Evolutionary conservation across 371 early-diverging fungal species (phyloP), one percentile per base, ranked within the genome.

Genomic region (Capillidium heterosporum): DNA sequence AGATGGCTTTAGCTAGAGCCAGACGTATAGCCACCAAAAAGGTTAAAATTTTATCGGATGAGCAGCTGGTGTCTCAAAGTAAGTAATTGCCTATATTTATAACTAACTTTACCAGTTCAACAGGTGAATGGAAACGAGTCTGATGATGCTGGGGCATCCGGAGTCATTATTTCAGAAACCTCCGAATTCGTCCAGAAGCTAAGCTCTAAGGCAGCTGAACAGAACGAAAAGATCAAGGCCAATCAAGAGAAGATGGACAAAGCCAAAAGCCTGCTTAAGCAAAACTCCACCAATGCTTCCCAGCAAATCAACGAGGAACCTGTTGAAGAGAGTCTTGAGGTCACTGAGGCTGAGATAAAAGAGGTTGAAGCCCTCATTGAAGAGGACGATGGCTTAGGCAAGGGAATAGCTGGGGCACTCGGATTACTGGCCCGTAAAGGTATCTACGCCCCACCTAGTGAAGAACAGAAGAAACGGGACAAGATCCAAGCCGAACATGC

Each of bases 371-470:
- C 53, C 10, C 44, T 65, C 62, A 60, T 79, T 19, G 80, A 75
- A 43, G 87, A 89, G 55, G 92, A 94, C 60, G 89, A 89, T 3
- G 62, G 85, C 0, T 80, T 92, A 8, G 77, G 83, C n/a, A 59
- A 67, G 15, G 92, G 94, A n/a, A 65, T 95, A 39, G 89, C 81
- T 13, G 86, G 90, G 0, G 89, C 94, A 0, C 61, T 95, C 2
- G 76, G 75, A 0, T 67, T 91, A 10, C 43, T 55, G 23, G 15
- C 55, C n/a, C 63, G 63, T 48, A 59, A 65, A 67, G 71, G 82
- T 1, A 65, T 78, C 40, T 65, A 84, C 39, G 70, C 71, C n/a
- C 77, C 77, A 52, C 71, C 75, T 8, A 73, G 73, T 0, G 65
- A 73, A 28, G 87, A 85, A 21, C 77, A 78, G 48, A 48, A 75